Percentiles rank a stretch among this genome's conserved stretches.
These are phyloP conservation scores for Coemansia sp. DNA, from an alignment of 192 early-diverging fungal species.

Conservation along the genomic window DNA sequence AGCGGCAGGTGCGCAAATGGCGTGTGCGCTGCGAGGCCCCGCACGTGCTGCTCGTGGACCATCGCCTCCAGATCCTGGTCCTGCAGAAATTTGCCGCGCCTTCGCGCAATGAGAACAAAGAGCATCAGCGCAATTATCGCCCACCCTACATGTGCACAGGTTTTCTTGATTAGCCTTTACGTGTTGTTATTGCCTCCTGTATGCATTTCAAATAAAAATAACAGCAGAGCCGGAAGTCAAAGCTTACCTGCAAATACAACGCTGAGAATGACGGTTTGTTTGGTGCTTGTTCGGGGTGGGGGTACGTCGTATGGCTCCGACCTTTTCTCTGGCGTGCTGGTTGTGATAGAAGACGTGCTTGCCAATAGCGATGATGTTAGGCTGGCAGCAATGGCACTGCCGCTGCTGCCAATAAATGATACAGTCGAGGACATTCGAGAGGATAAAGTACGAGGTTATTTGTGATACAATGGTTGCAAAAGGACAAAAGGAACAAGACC, in stretches of 20 bases:
- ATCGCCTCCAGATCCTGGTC: not conserved
- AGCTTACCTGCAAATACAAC: constrained; percentile 23
- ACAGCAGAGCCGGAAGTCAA: too few relatives aligned
- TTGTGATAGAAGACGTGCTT: not conserved
- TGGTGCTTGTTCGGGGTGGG: constrained; percentile 6
- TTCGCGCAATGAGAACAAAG: not conserved
- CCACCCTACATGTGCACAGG: not conserved
- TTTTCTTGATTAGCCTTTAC: not conserved
- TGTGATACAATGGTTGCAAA: not conserved
- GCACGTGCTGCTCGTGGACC: not conserved
- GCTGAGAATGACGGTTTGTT: constrained; percentile 24
- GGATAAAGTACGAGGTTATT: not conserved
- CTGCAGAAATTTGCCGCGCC: not conserved
- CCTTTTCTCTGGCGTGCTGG: not conserved
- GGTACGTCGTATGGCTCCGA: not conserved
- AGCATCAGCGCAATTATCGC: constrained; percentile 6
- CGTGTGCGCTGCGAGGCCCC: not conserved
- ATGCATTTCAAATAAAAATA: too few relatives aligned
- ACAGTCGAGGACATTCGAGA: not conserved
- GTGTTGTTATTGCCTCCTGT: too few relatives aligned
- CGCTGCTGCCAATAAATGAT: not conserved
- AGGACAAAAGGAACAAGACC: not conserved
- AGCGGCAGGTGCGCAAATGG: not conserved
- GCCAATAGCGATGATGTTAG: not conserved
- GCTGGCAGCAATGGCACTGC: constrained; percentile 3